Conservation (phyloP, 805 yeast genomes). For the Millerozyma acaciae region DNA sequence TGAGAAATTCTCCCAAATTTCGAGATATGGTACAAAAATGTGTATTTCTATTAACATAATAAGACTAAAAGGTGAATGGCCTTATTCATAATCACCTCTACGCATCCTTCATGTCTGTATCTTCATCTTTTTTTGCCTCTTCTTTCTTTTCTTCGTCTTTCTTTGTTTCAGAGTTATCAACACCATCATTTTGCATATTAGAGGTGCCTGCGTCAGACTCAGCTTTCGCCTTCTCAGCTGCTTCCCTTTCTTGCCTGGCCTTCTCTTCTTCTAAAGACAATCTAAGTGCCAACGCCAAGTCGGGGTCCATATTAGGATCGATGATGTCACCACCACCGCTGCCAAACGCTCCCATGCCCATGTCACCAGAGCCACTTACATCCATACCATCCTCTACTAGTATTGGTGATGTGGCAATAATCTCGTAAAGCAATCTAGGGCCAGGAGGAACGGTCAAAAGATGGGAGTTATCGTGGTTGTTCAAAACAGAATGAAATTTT, state of each 20-base stretch:
- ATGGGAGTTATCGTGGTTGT: slow-evolving; percentile 75
- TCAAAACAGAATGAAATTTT: slow-evolving; percentile 69
- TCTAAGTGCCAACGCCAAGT: slow-evolving; percentile 91
- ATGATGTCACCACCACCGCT: slow-evolving; percentile 39
- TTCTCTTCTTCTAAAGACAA: slow-evolving; percentile 93
- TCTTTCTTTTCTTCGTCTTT: slow-evolving; percentile 25
- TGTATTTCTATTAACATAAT: background rate
- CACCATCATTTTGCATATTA: slow-evolving; percentile 7
- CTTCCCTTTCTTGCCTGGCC: slow-evolving; percentile 80
- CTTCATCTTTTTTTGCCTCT: slow-evolving; percentile 12
- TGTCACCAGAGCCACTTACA: slow-evolving; percentile 42
- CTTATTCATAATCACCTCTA: too few relatives aligned
- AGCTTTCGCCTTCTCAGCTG: slow-evolving; percentile 30
- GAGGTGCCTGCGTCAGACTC: slow-evolving; percentile 8
- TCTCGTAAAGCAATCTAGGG: slow-evolving; percentile 77
- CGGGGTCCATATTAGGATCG: slow-evolving; percentile 94
- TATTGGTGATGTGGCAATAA: slow-evolving; percentile 71
- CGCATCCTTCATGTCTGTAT: slow-evolving; percentile 13
- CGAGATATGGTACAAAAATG: background rate
- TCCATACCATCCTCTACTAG: slow-evolving; percentile 61
- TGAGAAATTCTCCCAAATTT: background rate
- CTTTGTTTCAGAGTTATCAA: slow-evolving; percentile 22
- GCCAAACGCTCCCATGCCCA: slow-evolving; percentile 41
- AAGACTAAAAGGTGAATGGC: too few relatives aligned
- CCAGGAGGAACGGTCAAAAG: slow-evolving; percentile 87